phyloP scores from a whole-genome alignment of 345 rosid species.

The Rhodamnia argentea region DNA sequence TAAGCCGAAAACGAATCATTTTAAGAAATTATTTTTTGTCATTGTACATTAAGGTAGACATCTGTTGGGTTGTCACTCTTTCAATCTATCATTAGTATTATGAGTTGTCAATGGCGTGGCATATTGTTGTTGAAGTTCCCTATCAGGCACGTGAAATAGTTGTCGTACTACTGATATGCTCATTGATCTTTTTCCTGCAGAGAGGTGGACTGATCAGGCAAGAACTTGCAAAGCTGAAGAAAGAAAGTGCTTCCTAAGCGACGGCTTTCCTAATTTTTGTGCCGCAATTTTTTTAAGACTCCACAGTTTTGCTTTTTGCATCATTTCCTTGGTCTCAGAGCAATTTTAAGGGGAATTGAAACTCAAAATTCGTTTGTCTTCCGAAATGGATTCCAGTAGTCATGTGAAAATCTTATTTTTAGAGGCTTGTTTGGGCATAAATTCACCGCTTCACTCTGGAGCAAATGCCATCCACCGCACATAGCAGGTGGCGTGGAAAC shows the following conservation, averaged over 20 bases:
- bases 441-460: not conserved
- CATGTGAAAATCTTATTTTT: not conserved
- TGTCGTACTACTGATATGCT: not conserved
- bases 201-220: conserved; percentile 55
- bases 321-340: not conserved
- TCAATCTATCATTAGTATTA: not conserved
- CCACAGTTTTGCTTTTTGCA: not conserved
- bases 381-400: not conserved
- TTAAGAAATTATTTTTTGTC: not conserved
- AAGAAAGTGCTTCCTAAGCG: conserved; percentile 24
- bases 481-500: not conserved
- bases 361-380: not conserved
- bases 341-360: not conserved
- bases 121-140: not conserved
- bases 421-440: not conserved
- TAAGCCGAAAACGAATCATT: not conserved
- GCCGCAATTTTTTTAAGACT: not conserved
- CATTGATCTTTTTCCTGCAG: conserved; percentile 19
- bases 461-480: not conserved
- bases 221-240: conserved; percentile 59
- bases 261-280: not conserved
- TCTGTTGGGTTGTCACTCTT: not conserved
- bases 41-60: not conserved
- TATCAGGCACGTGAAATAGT: not conserved
- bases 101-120: not conserved